These are phyloP conservation scores for Globisporangium nunn DNA, from an alignment of 352 stramenopile species.

Conservation along the genomic window DNA sequence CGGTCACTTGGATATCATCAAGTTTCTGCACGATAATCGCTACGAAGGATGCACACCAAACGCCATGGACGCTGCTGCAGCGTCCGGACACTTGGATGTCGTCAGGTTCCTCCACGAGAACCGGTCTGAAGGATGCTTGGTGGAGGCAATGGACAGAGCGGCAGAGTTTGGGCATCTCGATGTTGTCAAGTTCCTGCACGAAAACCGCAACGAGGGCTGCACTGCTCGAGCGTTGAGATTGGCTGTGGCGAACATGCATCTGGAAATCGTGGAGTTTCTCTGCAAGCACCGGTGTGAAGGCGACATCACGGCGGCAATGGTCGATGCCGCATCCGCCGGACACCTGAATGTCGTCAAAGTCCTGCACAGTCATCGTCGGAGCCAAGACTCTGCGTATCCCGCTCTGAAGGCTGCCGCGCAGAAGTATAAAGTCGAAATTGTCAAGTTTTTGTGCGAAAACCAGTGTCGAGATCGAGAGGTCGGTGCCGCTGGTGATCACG, in stretches of 20 bases:
- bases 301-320: not conserved
- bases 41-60: not conserved
- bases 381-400: no score
- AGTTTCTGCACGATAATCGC: slow-evolving; percentile 1
- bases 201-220: not conserved
- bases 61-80: not conserved
- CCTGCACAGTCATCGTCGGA: not conserved
- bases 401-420: no score
- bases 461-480: no score
- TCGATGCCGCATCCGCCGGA: not conserved
- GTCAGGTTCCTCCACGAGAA: not conserved
- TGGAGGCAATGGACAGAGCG: not conserved
- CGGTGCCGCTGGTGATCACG: no score
- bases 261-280: not conserved
- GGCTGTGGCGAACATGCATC: not conserved
- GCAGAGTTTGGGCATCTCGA: not conserved
- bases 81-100: not conserved
- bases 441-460: no score
- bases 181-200: not conserved
- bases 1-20: not conserved
- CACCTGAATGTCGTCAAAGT: not conserved
- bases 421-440: no score
- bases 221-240: not conserved
- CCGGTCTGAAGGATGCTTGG: not conserved
- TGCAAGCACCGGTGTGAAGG: not conserved